phyloP scores from a whole-genome alignment of 2,329 filamentous ascomycete genomes.

The Helotiales sp. region DNA sequence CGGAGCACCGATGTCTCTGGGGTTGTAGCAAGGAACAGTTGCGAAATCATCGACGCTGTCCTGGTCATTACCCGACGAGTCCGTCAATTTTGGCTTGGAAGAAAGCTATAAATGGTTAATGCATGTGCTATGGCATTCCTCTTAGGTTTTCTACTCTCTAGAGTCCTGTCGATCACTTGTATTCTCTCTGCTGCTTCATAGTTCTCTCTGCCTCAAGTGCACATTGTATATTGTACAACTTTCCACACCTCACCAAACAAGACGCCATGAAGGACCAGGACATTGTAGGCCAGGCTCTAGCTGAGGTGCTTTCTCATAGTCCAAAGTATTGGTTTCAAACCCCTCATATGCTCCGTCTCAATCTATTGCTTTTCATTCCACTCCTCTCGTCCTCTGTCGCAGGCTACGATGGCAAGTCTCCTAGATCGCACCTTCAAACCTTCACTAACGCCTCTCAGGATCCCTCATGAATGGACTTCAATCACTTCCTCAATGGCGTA shows the following conservation, averaged over 20 bases:
- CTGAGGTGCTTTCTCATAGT: conserved; percentile 1
- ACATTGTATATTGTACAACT: neutral
- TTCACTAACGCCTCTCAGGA: conserved; percentile 18
- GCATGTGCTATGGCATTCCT: no score
- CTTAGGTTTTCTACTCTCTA: no score
- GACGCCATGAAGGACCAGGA: neutral
- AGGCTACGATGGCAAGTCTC: conserved; percentile 23
- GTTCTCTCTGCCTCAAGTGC: neutral
- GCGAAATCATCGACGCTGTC: no score
- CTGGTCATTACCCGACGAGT: no score
- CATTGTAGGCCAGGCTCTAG: neutral
- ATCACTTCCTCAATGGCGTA: conserved; percentile 38
- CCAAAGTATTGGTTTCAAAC: conserved; percentile 5
- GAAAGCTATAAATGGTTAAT: neutral
- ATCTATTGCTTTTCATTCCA: conserved; percentile 23
- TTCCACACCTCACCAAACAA: no score
- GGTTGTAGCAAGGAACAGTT: neutral
- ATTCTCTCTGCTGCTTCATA: no score
- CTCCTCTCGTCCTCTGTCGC: conserved; percentile 18
- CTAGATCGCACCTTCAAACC: neutral
- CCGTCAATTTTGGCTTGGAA: no score
- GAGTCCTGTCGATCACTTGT: no score
- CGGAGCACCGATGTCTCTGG: neutral
- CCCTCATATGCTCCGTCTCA: conserved; percentile 19
- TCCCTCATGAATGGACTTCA: conserved; percentile 39